Base-by-base conservation (phyloP, 2,329 filamentous ascomycete species). In the Cucurbitaria berberidis region DNA sequence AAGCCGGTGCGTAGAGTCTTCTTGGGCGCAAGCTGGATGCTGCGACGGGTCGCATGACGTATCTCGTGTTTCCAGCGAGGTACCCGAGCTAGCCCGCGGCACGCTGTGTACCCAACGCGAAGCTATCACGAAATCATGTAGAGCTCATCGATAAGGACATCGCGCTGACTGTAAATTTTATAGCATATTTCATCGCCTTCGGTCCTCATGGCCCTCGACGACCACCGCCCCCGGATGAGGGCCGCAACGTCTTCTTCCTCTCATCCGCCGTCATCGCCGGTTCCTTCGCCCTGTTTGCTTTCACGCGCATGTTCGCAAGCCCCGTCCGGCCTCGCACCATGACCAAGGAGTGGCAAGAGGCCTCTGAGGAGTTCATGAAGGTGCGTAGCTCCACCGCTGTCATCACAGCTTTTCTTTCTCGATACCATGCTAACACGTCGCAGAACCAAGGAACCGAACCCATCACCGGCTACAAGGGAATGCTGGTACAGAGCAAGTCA, bases 181-280 rank as follows among this genome's bases (percentile, higher is more conserved):
- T 76, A 99, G 95, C 95, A 63, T 99, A 98, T 87, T 99, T 90
- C 89, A 96, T 99, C 74, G 93, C 95, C 65, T 99, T 99, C 76
- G 95, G 95, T 64, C 88, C 93, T 74, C 95, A 99, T 80, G 95
- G 95, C 53, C 95, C 95, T 69, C 93, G 95, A 70, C 88, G 93
- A 66, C 81, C 84, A 60, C 78, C 89, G 65, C 91, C 93, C 59
- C 89, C 95, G 64, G 93, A 91, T 71, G 93, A 97, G 84, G 84
- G 83, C 78, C 84, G 86, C 79, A 93, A 88, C 77, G 83, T 98
- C 68, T 83, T 89, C 72, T 81, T 86, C 74, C 90, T 92, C 78
- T 88, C 90, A 53, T 74, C 82, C 57, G 76, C 88, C 69, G 89
- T 90, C 72, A 72, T 96, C 63, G 81, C 78, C 59, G 84, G 82